Percentiles rank a stretch among this genome's conserved stretches.
phyloP scores from a whole-genome alignment of 306 rosid species.

The Psophocarpus tetragonolobus region DNA sequence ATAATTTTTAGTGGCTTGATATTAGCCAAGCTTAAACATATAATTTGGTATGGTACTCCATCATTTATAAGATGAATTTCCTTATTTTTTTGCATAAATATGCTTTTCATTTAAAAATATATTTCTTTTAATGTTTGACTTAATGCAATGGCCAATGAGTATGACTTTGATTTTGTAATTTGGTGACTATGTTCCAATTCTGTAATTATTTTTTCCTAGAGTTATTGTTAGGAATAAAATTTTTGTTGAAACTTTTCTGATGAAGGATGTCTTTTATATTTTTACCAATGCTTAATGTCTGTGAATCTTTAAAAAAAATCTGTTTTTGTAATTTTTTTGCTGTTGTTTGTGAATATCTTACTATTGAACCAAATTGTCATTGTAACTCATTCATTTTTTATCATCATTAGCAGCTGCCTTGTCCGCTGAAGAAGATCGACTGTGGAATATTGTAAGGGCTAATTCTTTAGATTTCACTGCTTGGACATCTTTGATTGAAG shows the following conservation, averaged over 20 bases:
- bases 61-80: not conserved
- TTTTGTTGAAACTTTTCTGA: not conserved
- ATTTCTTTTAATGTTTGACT: constrained; percentile 4
- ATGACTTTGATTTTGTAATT: not conserved
- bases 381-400: not conserved
- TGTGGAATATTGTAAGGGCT: constrained; percentile 93
- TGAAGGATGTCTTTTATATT: not conserved
- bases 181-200: constrained; percentile 1
- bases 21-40: not conserved
- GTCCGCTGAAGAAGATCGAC: constrained; percentile 91
- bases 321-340: not conserved
- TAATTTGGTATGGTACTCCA: not conserved
- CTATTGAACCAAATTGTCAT: constrained; percentile 6
- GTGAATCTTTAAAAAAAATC: not conserved
- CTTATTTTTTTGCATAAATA: not conserved
- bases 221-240: not conserved
- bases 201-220: not conserved
- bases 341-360: not conserved
- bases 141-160: not conserved
- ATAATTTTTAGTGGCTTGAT: not conserved
- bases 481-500: constrained; percentile 94
- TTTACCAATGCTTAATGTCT: not conserved
- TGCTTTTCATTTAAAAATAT: not conserved
- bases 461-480: constrained; percentile 92
- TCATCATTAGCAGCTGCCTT: constrained; percentile 46